Percentiles rank a stretch among this genome's conserved stretches.
phyloP scores from a whole-genome alignment of 768 basidiomycete genomes.

The Hericium rajendrae region DNA sequence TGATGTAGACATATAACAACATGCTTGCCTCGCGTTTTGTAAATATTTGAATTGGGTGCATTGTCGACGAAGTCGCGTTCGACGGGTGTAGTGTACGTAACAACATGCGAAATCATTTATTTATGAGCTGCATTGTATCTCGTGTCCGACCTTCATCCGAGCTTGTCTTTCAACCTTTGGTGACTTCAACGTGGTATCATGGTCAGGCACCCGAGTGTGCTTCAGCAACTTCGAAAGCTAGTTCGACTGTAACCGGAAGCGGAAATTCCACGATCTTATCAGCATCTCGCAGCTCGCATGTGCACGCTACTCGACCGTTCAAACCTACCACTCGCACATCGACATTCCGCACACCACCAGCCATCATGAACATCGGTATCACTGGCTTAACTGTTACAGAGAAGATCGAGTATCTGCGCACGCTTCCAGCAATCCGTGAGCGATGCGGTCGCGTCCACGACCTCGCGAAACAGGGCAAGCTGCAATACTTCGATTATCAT shows the following conservation, averaged over 20 bases:
- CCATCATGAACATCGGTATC: conserved; percentile 9
- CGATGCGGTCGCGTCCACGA: conserved; percentile 71
- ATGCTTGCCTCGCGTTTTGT: too few species aligned
- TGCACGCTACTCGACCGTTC: too few species aligned
- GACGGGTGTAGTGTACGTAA: too few species aligned
- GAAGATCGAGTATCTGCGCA: conserved; percentile 65
- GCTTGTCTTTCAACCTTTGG: neutral
- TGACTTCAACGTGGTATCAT: neutral
- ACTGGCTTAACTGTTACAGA: conserved; percentile 16
- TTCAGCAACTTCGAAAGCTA: neutral
- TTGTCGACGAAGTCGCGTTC: too few species aligned
- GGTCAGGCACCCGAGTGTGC: neutral
- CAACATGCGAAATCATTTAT: too few species aligned
- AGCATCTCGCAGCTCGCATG: neutral
- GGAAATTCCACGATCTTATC: neutral
- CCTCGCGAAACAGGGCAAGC: conserved; percentile 62
- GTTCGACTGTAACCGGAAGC: neutral
- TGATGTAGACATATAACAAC: too few species aligned
- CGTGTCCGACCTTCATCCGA: conserved; percentile 1
- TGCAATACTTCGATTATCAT: conserved; percentile 83
- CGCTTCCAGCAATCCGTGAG: conserved; percentile 83
- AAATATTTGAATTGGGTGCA: too few species aligned
- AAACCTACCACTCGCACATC: too few species aligned
- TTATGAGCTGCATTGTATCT: neutral
- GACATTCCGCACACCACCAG: neutral